Base-by-base conservation (phyloP, 169 alveolate species). In the Blepharisma undulans region DNA sequence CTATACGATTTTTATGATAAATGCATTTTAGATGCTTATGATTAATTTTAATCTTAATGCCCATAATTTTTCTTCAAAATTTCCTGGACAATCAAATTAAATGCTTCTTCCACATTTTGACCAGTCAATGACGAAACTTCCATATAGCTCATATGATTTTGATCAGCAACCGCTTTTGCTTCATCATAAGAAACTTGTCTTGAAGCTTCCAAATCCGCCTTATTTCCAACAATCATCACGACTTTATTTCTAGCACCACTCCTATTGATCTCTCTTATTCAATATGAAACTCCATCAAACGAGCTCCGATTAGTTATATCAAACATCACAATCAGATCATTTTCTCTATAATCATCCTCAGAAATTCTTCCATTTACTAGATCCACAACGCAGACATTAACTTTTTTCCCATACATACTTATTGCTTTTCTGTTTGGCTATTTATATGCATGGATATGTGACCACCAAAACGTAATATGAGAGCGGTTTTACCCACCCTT, bases 301-400 rank as follows among this genome's bases (percentile, higher is more conserved):
- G 99, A 96, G 89, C 98, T 98, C 77, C 99, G 93, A 90, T 99
- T 97, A 72, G 99, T 98, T 84, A 99, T 98, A 88, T 99, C 99
- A 92, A 98, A 99, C 66, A 99, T 99, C 78, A 98, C 95, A 30
- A 99, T 94, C 22, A 99, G 99, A 19, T 99, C 99, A 22, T 99
- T 99, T 76, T n/a, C n/a, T n/a, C n/a, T n/a, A n/a, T n/a, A n/a
- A n/a, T n/a, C n/a, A n/a, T n/a, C 99, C 99, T 93, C 99, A 95
- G 94, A 98, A 99, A 93, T 98, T 99, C 32, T 99, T 97, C 90
- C 99, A 96, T 21, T 99, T 98, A 87, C 98, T 98, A 99, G 98
- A 89, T 98, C 99, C 99, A 99, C 98, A 30, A 98, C 98, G 94
- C 98, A 99, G 59, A 98, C 95, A 94, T 98, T 98, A 34, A 98